A percentile compares a stretch with the other conserved stretches of the same genome.
Evolutionary conservation across 2,329 filamentous ascomycete genomes (phyloP).

Genomic region (Aphanoascus verrucosus): DNA sequence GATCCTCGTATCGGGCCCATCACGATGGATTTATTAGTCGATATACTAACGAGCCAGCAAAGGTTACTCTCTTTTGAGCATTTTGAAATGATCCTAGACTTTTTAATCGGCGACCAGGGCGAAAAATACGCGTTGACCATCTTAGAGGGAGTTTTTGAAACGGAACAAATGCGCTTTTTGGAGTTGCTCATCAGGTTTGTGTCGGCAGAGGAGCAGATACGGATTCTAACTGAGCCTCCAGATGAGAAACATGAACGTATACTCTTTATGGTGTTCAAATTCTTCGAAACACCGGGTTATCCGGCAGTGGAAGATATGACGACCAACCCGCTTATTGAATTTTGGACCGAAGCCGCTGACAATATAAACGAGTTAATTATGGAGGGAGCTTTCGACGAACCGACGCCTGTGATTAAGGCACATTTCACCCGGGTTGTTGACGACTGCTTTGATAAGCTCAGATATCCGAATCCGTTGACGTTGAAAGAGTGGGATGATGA

Average conservation of each 20-base stretch:
- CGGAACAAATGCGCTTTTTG: constrained; percentile 31
- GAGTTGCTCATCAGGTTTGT: constrained; percentile 33
- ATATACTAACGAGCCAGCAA: constrained; percentile 24
- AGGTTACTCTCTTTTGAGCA: constrained; percentile 22
- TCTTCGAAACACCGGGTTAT: constrained; percentile 33
- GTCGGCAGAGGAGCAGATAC: constrained; percentile 22
- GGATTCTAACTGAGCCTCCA: constrained; percentile 24
- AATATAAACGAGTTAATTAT: constrained; percentile 26
- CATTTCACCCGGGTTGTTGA: constrained; percentile 33
- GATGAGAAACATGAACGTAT: constrained; percentile 27
- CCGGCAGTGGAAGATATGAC: constrained; percentile 33
- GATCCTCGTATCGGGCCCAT: constrained; percentile 22
- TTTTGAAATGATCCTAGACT: constrained; percentile 24
- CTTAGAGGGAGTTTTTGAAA: constrained; percentile 28
- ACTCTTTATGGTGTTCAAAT: constrained; percentile 28
- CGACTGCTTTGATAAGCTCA: constrained; percentile 35
- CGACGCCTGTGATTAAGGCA: constrained; percentile 26
- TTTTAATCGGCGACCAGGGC: constrained; percentile 27
- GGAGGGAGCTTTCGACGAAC: constrained; percentile 21
- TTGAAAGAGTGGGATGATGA: constrained; percentile 34
- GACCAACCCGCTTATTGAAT: constrained; percentile 31
- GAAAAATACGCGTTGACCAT: constrained; percentile 26
- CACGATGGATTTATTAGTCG: constrained; percentile 28
- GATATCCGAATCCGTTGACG: constrained; percentile 28
- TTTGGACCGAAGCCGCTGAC: constrained; percentile 34